Percentiles rank a stretch among this genome's conserved stretches.
phyloP scores from a whole-genome alignment of 2,329 filamentous ascomycete species.

The Aspergillus caelatus region DNA sequence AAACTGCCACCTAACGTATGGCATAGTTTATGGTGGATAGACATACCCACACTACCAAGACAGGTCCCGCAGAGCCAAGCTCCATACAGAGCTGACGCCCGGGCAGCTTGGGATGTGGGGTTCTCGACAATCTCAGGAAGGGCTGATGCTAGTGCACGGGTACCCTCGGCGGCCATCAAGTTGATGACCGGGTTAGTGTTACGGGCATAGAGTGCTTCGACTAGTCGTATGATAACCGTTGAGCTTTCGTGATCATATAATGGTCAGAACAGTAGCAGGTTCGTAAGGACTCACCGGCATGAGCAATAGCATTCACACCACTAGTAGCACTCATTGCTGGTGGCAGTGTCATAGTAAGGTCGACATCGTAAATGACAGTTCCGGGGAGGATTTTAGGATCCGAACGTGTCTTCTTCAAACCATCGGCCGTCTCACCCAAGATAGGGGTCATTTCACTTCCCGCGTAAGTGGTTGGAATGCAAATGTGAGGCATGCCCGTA shows the following conservation, averaged over 20 bases:
- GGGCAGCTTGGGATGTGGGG: constrained; percentile 49
- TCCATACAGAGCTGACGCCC: constrained; percentile 60
- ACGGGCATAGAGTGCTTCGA: constrained; percentile 65
- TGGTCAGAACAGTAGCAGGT: neutral
- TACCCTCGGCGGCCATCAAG: constrained; percentile 62
- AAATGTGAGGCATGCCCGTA: constrained; percentile 60
- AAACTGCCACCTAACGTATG: constrained; percentile 67
- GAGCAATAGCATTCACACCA: constrained; percentile 68
- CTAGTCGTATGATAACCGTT: constrained; percentile 30
- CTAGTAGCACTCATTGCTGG: constrained; percentile 57
- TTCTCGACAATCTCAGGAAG: constrained; percentile 57
- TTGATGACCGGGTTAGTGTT: constrained; percentile 64
- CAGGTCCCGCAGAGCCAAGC: constrained; percentile 67
- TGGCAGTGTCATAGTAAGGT: constrained; percentile 63
- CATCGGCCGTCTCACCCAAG: constrained; percentile 63
- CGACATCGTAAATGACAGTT: constrained; percentile 67
- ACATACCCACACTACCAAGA: constrained; percentile 63
- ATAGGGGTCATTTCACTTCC: constrained; percentile 68
- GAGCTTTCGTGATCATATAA: neutral
- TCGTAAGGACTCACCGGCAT: constrained; percentile 49
- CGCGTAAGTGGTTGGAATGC: constrained; percentile 64
- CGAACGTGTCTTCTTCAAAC: constrained; percentile 59
- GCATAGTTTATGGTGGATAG: constrained; percentile 69
- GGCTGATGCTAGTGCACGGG: constrained; percentile 55
- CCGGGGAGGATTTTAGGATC: constrained; percentile 64